Conservation (phyloP, 352 stramenopile species). For the Phytopythium litorale region DNA sequence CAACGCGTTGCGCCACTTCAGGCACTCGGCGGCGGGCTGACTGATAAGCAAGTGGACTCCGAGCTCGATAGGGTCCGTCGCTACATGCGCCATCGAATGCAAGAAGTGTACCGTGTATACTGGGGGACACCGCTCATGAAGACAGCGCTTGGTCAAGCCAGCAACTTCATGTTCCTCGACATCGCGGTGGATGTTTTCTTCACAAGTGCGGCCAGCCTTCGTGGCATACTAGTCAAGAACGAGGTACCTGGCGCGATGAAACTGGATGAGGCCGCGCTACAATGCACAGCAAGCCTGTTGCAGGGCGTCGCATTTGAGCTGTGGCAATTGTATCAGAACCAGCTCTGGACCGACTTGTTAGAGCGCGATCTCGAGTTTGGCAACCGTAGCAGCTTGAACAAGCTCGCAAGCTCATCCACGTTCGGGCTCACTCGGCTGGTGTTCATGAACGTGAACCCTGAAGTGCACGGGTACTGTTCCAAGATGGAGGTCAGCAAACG, state of each 20-base stretch:
- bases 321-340: constrained; percentile 80
- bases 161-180: constrained; percentile 72
- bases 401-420: constrained; percentile 39
- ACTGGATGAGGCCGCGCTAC: constrained; percentile 19
- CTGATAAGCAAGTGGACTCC: constrained; percentile 13
- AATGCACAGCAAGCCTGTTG: constrained; percentile 22
- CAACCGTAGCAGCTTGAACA: constrained; percentile 49
- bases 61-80: constrained; percentile 15
- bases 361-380: constrained; percentile 50
- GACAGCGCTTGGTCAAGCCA: constrained; percentile 34
- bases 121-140: constrained; percentile 56
- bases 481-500: background rate
- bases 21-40: constrained; percentile 6
- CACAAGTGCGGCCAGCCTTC: constrained; percentile 16
- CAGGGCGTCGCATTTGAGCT: constrained; percentile 48
- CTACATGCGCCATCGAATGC: constrained; percentile 48
- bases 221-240: constrained; percentile 6
- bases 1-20: constrained; percentile 9
- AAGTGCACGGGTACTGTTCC: constrained; percentile 30
- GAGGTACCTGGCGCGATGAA: background rate
- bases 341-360: constrained; percentile 61
- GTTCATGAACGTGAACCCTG: constrained; percentile 52
- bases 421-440: constrained; percentile 50
- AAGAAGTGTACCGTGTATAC: constrained; percentile 62
- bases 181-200: constrained; percentile 61